phyloP scores from a whole-genome alignment of 768 basidiomycete species.

The Pleurotus eryngii region DNA sequence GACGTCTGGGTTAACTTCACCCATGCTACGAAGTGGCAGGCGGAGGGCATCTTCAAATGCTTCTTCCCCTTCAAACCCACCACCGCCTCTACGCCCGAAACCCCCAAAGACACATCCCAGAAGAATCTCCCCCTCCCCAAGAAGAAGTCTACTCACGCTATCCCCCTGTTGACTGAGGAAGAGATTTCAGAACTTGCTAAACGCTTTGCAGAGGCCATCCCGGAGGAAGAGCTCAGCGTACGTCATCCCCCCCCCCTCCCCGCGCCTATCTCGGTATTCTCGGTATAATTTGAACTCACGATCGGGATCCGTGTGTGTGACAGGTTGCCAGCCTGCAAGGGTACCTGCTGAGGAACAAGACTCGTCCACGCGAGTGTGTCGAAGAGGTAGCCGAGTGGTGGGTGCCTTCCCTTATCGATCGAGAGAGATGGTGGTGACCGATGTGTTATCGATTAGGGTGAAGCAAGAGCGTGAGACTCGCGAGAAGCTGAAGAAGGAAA shows the following conservation, averaged over 20 bases:
- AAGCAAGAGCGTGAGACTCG: constrained; percentile 78
- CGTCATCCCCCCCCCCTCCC: constrained; percentile 24
- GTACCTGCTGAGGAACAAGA: constrained; percentile 86
- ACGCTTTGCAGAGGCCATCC: constrained; percentile 77
- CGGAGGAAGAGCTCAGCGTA: constrained; percentile 86
- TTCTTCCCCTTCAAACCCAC: constrained; percentile 78
- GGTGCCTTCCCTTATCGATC: not conserved
- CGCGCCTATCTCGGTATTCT: not conserved
- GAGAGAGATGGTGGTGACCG: not conserved
- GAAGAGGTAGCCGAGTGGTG: constrained; percentile 70
- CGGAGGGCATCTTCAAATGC: constrained; percentile 90
- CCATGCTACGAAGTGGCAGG: constrained; percentile 89
- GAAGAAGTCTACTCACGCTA: constrained; percentile 57
- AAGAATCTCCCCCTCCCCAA: constrained; percentile 66
- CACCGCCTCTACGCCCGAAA: constrained; percentile 15
- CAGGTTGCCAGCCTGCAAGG: constrained; percentile 85
- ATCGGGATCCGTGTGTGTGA: constrained; percentile 1
- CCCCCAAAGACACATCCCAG: constrained; percentile 48
- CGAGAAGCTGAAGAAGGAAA: constrained; percentile 82
- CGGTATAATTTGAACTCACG: constrained; percentile 1
- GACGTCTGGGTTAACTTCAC: constrained; percentile 92
- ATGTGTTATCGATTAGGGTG: constrained; percentile 31
- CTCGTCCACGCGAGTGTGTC: constrained; percentile 82
- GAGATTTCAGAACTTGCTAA: constrained; percentile 79
- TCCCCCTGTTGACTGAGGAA: constrained; percentile 69